Base-by-base conservation (phyloP, 805 yeast species). In the Suhomyces xylopsoci region DNA sequence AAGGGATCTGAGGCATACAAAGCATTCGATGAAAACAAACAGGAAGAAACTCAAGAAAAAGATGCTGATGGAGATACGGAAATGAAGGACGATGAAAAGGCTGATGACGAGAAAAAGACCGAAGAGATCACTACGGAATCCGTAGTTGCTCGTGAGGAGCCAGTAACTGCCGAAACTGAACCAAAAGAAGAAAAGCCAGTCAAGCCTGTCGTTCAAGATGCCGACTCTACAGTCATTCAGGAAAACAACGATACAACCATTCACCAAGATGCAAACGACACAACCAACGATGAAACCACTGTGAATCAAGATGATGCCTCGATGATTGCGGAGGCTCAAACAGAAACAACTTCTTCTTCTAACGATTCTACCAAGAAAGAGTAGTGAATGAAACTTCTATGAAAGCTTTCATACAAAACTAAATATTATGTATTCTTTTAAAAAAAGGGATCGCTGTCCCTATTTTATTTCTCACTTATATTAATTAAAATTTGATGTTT, bases 221-320 rank as follows among this genome's bases (percentile, higher is more conserved):
- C 79, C 12, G 84, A 80, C 59, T 64, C 78, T 8, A 79, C 82
- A 1, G 67, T 77, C 15, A 77, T 76, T 25, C 81, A 78, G 53
- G 77, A 71, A 43, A 63, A 65, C 51, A 72, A 73, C 47, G 83
- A 80, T 60, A 82, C 83, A 7, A 75, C 78, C 5, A 69, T 72
- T 41, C 77, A 71, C 51, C 80, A 74, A 50, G 78, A 73, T 52
- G 81, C 72, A 12, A 76, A 81, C 49, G 84, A 81, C 51, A 80
- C 81, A 25, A 71, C 76, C 17, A 73, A 77, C 47, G 76, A 74
- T 51, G 78, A 74, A 40, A 67, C 70, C 7, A 63, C 71, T 1
- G 70, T 65, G 12, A 62, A 67, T 50, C 69, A 62, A 20, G 66
- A 64, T 14, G 69, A 66, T 43, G 61, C 58, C 3, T 53, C 67